Conservation (phyloP, 768 basidiomycete genomes). For the Mycena haematopus region DNA sequence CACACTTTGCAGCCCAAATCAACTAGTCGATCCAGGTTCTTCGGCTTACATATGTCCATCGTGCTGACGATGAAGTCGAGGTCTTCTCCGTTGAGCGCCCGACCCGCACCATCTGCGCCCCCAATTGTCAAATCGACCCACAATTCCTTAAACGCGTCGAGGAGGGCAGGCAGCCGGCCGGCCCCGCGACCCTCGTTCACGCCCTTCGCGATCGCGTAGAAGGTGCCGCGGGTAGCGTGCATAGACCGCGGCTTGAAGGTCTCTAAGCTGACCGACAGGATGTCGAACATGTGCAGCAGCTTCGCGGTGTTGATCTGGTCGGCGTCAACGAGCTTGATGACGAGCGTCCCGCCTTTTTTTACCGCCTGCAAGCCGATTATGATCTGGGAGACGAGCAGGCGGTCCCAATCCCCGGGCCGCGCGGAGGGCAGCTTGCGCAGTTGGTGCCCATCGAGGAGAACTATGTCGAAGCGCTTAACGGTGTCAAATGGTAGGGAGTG, state of each 20-base stretch:
- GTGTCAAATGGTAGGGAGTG: slow-evolving; percentile 28
- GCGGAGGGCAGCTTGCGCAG: slow-evolving; percentile 25
- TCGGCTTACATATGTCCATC: slow-evolving; percentile 23
- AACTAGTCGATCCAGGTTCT: slow-evolving; percentile 24
- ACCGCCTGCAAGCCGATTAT: slow-evolving; percentile 33
- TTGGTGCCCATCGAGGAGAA: slow-evolving; percentile 35
- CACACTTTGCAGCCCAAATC: slow-evolving; percentile 24
- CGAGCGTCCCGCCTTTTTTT: slow-evolving; percentile 27
- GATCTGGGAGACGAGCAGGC: slow-evolving; percentile 35
- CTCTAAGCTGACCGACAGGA: slow-evolving; percentile 27
- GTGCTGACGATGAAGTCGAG: slow-evolving; percentile 29
- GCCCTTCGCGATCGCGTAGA: slow-evolving; percentile 34
- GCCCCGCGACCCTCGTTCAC: slow-evolving; percentile 29
- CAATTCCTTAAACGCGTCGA: slow-evolving; percentile 25
- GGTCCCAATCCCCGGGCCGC: slow-evolving; percentile 24
- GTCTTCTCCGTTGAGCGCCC: slow-evolving; percentile 24
- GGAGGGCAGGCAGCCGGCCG: slow-evolving; percentile 6
- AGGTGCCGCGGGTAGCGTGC: slow-evolving; percentile 34
- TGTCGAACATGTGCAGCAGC: slow-evolving; percentile 35
- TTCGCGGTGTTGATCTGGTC: slow-evolving; percentile 34
- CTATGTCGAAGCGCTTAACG: slow-evolving; percentile 32
- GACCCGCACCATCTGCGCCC: slow-evolving; percentile 25
- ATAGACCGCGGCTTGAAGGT: slow-evolving; percentile 34
- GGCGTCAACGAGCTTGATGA: slow-evolving; percentile 33
- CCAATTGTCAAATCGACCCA: slow-evolving; percentile 30